These are phyloP conservation scores for Podaxis sp. DNA, from an alignment of 768 basidiomycete genomes.

Conservation along the genomic window DNA sequence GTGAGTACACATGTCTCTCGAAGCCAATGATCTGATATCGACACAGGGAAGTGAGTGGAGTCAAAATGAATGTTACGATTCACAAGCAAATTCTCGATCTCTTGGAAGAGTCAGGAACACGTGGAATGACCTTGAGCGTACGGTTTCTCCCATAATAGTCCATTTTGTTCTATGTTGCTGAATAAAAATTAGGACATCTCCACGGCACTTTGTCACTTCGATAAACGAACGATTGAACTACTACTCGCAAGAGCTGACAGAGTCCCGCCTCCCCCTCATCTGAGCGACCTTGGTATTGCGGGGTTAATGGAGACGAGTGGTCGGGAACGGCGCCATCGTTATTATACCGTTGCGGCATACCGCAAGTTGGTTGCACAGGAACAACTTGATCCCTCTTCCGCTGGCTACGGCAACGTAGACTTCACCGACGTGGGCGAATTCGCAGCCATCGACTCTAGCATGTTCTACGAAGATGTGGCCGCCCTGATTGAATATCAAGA, in stretches of 20 bases:
- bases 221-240: conserved; percentile 83
- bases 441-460: conserved; percentile 34
- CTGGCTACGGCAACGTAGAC: conserved; percentile 46
- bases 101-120: conserved; percentile 63
- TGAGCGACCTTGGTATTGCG: conserved; percentile 68
- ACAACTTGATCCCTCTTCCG: conserved; percentile 53
- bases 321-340: conserved; percentile 84
- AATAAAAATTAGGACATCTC: conserved; percentile 57
- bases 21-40: background rate
- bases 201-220: conserved; percentile 61
- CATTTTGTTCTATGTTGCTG: background rate
- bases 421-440: conserved; percentile 57
- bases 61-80: conserved; percentile 64
- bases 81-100: conserved; percentile 80
- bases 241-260: conserved; percentile 69
- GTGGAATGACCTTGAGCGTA: conserved; percentile 75
- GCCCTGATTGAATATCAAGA: conserved; percentile 50
- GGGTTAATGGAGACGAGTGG: conserved; percentile 80
- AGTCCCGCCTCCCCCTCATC: conserved; percentile 63
- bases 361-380: conserved; percentile 61
- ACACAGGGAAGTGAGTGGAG: conserved; percentile 30
- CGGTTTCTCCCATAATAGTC: conserved; percentile 14
- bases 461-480: conserved; percentile 55
- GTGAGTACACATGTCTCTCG: conserved; percentile 22
- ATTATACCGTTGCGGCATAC: conserved; percentile 76